Evolutionary conservation across 805 yeast species (phyloP).

Genomic region (Kregervanrija delftensis): DNA sequence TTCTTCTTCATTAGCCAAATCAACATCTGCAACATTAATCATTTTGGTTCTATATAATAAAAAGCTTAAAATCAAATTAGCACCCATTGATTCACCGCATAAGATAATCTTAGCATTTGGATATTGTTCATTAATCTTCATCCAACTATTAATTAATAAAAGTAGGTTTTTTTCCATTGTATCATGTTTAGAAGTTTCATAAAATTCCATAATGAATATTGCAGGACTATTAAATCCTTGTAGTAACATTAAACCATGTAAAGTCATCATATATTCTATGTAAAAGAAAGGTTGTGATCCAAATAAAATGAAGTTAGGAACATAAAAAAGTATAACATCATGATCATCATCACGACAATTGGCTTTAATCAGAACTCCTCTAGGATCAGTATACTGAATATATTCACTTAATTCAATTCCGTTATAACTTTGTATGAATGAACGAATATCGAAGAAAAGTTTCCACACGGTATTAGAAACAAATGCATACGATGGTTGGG

Average conservation of each 20-base stretch:
- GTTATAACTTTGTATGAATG: conserved; percentile 26
- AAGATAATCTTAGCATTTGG: conserved; percentile 27
- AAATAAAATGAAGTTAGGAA: conserved; percentile 39
- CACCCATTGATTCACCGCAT: conserved; percentile 46
- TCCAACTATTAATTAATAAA: conserved; percentile 1
- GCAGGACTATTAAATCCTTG: conserved; percentile 47
- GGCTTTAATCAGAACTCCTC: conserved; percentile 25
- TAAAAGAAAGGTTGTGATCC: conserved; percentile 33
- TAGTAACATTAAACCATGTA: conserved; percentile 34
- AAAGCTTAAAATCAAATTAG: conserved; percentile 32
- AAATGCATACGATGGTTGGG: conserved; percentile 20
- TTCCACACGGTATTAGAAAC: conserved; percentile 27
- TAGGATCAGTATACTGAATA: conserved; percentile 12
- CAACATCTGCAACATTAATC: conserved; percentile 3
- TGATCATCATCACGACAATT: conserved; percentile 24
- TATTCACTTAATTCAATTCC: conserved; percentile 29
- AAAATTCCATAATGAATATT: conserved; percentile 31
- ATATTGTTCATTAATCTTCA: conserved; percentile 1
- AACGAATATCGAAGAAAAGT: conserved; percentile 24
- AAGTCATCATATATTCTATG: conserved; percentile 36
- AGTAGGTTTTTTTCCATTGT: conserved; percentile 5
- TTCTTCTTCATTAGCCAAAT: conserved; percentile 12
- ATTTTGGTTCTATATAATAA: conserved; percentile 16
- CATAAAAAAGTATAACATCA: conserved; percentile 37
- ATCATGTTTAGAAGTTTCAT: conserved; percentile 9